These are phyloP conservation scores for Neospora caninum DNA, from an alignment of 169 alveolate species.

Conservation along the genomic window DNA sequence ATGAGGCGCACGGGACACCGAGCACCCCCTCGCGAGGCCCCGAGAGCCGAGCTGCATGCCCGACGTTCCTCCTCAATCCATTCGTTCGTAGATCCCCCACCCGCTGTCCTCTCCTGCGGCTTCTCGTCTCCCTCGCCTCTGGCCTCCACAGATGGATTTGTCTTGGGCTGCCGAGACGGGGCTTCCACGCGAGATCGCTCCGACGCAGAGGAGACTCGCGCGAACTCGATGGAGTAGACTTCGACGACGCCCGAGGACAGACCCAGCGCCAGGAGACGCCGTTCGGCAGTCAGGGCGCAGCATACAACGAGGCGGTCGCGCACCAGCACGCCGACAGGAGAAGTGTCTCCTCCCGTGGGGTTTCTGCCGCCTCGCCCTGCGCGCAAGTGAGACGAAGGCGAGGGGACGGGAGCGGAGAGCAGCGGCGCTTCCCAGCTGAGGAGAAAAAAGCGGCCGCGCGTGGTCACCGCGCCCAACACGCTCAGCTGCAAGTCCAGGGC, in stretches of 20 bases:
- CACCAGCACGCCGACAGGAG: constrained; percentile 41
- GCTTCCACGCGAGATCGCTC: neutral
- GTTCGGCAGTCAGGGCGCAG: constrained; percentile 60
- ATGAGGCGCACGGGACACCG: neutral
- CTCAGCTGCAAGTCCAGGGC: constrained; percentile 46
- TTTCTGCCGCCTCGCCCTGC: neutral
- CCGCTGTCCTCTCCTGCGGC: too few relatives aligned
- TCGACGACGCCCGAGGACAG: constrained; percentile 47
- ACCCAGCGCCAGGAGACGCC: constrained; percentile 52
- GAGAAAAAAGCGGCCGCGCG: constrained; percentile 50
- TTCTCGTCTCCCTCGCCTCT: too few relatives aligned
- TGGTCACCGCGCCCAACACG: constrained; percentile 56
- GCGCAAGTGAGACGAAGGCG: neutral
- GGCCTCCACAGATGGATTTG: neutral
- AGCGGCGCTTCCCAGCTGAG: constrained; percentile 61
- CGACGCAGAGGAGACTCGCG: neutral
- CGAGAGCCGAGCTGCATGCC: too few relatives aligned
- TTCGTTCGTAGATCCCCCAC: too few relatives aligned
- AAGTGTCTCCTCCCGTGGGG: neutral
- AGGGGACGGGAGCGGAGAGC: neutral
- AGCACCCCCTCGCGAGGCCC: too few relatives aligned
- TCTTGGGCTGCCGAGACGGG: neutral
- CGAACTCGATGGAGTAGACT: constrained; percentile 32
- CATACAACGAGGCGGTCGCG: constrained; percentile 40
- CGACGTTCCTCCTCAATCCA: too few relatives aligned